Evolutionary conservation across 805 yeast genomes (phyloP).

Genomic region (Isabelozyma gotoi): DNA sequence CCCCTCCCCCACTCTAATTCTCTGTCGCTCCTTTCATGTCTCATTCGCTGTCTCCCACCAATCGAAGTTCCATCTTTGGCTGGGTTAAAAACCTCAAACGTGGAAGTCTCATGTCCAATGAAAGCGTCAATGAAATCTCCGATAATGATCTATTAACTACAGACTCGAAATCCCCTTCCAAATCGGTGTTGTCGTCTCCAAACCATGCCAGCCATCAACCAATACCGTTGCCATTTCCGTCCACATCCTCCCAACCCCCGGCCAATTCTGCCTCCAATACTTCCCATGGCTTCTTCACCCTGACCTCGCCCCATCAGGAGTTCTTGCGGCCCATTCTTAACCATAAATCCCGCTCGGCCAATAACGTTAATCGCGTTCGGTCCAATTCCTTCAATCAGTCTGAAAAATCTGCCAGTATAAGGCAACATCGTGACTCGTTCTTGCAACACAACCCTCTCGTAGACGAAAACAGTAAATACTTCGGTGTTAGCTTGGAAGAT

Average conservation of each 20-base stretch:
- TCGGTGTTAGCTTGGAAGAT: constrained; percentile 71
- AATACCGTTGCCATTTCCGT: constrained; percentile 1
- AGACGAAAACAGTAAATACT: constrained; percentile 59
- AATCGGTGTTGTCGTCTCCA: constrained; percentile 4
- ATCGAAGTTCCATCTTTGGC: constrained; percentile 39
- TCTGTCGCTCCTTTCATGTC: constrained; percentile 21
- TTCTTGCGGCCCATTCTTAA: constrained; percentile 47
- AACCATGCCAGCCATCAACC: constrained; percentile 1
- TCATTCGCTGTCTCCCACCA: constrained; percentile 38
- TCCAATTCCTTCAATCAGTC: constrained; percentile 34
- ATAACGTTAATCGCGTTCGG: constrained; percentile 39
- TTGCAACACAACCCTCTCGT: constrained; percentile 42
- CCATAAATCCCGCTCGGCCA: constrained; percentile 51
- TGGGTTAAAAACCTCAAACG: constrained; percentile 46
- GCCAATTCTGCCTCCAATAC: background rate
- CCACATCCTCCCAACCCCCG: background rate
- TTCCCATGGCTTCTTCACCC: constrained; percentile 3
- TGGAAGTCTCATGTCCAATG: constrained; percentile 34
- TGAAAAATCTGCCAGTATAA: constrained; percentile 29
- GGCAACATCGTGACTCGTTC: constrained; percentile 53
- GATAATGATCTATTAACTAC: constrained; percentile 7
- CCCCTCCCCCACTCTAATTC: too few relatives aligned
- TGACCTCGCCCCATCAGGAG: constrained; percentile 17
- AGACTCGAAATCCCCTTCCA: constrained; percentile 10
- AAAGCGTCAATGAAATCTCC: constrained; percentile 36